Evolutionary conservation across 192 early-diverging fungal species (phyloP), one percentile per base, ranked within the genome.

Genomic region (Coemansia umbellata): DNA sequence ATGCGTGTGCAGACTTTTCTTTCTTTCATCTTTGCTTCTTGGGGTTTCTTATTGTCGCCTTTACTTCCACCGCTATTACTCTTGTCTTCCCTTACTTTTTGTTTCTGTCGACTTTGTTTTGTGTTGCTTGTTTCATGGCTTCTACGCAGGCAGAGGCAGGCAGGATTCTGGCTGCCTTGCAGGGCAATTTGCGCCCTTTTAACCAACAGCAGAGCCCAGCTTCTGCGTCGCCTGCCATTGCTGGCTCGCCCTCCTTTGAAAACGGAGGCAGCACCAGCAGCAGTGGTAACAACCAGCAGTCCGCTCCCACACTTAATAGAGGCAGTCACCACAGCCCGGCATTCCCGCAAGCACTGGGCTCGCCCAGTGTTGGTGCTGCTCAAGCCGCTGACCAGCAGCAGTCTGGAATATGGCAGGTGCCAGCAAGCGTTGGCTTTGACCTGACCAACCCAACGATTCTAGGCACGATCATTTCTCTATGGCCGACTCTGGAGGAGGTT

Each of bases 391-490:
- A 36, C 22, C 54, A 58, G 44, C 44, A 19, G 14, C 28, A 39
- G 15, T 24, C 56, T 10, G 28, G 37, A 8, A 47, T 69, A 31
- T 70, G 67, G 67, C 18, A 49, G 14, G 47, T 66, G 32, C 70
- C 70, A 1, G 70, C 70, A 17, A 62, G 60, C 44, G 59, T 66
- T 11, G 63, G 70, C 3, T 53, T 58, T 8, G 70, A 74, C 47
- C 36, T 74, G 58, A 57, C 58, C 14, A 55, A 27, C 41, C 63
- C 58, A 2, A 42, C 13, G 10, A 37, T 56, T 9, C 47, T 60
- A 22, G 47, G 47, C 40, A 52, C 56, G 21, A 37, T 53, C 14
- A 40, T 63, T 21, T 24, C 50, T 18, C 40, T 52, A 59, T 74
- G 70, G 70, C 27, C 26, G 10, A 41, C 49, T 1, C 63, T 74